Base-by-base conservation (phyloP, 2,329 filamentous ascomycete species). In the Claviceps spartinae region DNA sequence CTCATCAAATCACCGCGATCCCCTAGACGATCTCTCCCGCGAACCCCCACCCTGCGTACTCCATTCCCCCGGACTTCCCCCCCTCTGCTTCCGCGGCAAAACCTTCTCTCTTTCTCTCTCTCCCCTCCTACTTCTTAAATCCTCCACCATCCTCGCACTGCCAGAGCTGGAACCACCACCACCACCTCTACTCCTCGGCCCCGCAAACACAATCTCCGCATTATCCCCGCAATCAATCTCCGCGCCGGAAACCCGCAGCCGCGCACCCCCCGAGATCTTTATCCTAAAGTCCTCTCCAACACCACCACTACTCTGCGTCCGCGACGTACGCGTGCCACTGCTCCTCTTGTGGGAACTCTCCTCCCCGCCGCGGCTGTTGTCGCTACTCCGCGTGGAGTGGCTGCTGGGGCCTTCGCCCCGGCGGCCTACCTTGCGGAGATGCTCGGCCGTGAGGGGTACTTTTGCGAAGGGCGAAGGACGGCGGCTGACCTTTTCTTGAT, bases 301-400 rank as follows among this genome's bases (percentile, higher is more conserved):
- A 53, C 71, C 30, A 11, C 9, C 30, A 34, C 30, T 9, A 34
- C 30, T 34, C 30, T 34, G 30, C 9, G 30, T 75, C 3, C 65
- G 65, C 4, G 65, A 69, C 7, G 75, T 78, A 37, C 76, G 69
- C 4, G 79, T 83, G 9, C 80, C 80, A 30, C 77, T 77, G 51
- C 79, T 82, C 56, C 77, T 76, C 57, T 73, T 74, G 63, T 76
- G 81, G 52, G 82, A 80, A 64, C 79, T 83, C 53, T 83, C 79
- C 58, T 83, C 81, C 44, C 72, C 78, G 61, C 80, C 83, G 22
- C 65, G 73, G 56, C 73, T 81, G 61, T 80, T 83, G 20, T 64
- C 73, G 56, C 73, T 81, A 69, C 75, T 82, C 56, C 74, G 74
- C 50, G 73, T 82, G 41, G 75, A 81, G 24, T 73, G 73, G 60